Conservation (phyloP, 2,329 filamentous ascomycete species). For the Phaeomoniella chlamydospora region DNA sequence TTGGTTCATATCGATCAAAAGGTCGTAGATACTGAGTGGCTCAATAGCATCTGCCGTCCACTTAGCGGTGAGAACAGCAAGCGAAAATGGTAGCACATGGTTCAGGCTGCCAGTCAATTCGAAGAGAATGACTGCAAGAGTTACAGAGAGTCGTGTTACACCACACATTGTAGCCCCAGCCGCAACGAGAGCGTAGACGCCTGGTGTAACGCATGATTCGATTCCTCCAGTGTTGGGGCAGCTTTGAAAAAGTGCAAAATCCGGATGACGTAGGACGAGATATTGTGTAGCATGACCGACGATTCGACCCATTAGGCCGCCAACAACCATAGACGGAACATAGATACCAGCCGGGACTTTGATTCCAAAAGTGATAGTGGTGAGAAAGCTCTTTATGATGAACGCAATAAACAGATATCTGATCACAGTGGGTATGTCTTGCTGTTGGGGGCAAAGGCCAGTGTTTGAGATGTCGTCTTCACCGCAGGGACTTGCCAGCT, state of each 20-base stretch:
- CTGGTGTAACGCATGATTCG: slow-evolving; percentile 80
- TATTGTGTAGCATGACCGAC: slow-evolving; percentile 79
- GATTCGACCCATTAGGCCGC: slow-evolving; percentile 77
- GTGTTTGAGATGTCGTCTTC: slow-evolving; percentile 50
- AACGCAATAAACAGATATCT: slow-evolving; percentile 61
- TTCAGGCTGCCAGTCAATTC: slow-evolving; percentile 90
- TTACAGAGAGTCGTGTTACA: slow-evolving; percentile 84
- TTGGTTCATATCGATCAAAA: slow-evolving; percentile 90
- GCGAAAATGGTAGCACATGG: slow-evolving; percentile 86
- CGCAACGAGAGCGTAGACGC: slow-evolving; percentile 90
- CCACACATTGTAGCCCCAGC: slow-evolving; percentile 97
- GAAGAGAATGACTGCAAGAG: slow-evolving; percentile 86
- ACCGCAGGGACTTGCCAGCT: slow-evolving; percentile 78
- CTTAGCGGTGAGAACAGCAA: slow-evolving; percentile 87
- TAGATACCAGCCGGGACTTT: slow-evolving; percentile 97
- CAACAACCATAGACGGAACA: slow-evolving; percentile 96
- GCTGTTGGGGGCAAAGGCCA: slow-evolving; percentile 63
- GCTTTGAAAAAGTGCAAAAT: slow-evolving; percentile 56
- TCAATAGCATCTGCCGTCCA: slow-evolving; percentile 96
- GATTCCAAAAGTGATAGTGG: slow-evolving; percentile 84
- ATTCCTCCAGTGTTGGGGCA: slow-evolving; percentile 52
- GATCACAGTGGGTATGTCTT: slow-evolving; percentile 69
- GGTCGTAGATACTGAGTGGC: slow-evolving; percentile 78
- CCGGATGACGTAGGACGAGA: slow-evolving; percentile 57
- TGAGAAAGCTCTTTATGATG: slow-evolving; percentile 77